Evolutionary conservation across 2,329 filamentous ascomycete species (phyloP).

Genomic region (Pseudogymnoascus sp.): DNA sequence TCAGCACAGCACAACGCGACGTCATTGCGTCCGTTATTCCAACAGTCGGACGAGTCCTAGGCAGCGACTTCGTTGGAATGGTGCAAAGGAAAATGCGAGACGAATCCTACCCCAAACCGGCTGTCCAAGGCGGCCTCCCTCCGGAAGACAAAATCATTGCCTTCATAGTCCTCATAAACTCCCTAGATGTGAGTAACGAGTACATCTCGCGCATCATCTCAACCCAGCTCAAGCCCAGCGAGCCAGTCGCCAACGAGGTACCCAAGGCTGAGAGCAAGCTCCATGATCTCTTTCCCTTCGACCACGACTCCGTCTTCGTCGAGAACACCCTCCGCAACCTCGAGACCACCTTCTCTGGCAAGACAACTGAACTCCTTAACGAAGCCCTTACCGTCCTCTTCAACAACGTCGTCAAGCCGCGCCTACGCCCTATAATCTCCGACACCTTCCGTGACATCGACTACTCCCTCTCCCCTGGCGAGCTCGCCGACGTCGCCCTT

Average conservation of each 20-base stretch:
- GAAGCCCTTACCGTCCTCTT: slow-evolving; percentile 84
- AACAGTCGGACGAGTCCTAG: slow-evolving; percentile 69
- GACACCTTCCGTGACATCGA: slow-evolving; percentile 90
- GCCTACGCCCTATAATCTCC: slow-evolving; percentile 72
- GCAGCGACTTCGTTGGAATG: slow-evolving; percentile 91
- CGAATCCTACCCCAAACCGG: slow-evolving; percentile 78
- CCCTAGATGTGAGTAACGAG: slow-evolving; percentile 83
- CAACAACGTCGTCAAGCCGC: slow-evolving; percentile 75
- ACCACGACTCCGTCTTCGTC: slow-evolving; percentile 64
- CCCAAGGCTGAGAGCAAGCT: slow-evolving; percentile 33
- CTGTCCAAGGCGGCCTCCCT: slow-evolving; percentile 70
- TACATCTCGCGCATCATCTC: slow-evolving; percentile 83
- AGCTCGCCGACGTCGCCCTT: slow-evolving; percentile 47
- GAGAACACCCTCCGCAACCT: slow-evolving; percentile 59
- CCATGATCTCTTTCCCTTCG: slow-evolving; percentile 68
- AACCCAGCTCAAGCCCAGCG: slow-evolving; percentile 47
- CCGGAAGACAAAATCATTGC: slow-evolving; percentile 81
- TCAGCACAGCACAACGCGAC: slow-evolving; percentile 75
- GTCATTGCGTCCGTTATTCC: slow-evolving; percentile 73
- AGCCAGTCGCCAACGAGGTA: slow-evolving; percentile 26
- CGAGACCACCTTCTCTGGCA: slow-evolving; percentile 63
- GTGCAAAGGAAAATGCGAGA: slow-evolving; percentile 96
- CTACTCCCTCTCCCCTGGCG: slow-evolving; percentile 62
- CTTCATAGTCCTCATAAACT: slow-evolving; percentile 92
- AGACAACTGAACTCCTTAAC: slow-evolving; percentile 71